phyloP scores from a whole-genome alignment of 352 stramenopile genomes.

The Pseudoperonospora humuli region DNA sequence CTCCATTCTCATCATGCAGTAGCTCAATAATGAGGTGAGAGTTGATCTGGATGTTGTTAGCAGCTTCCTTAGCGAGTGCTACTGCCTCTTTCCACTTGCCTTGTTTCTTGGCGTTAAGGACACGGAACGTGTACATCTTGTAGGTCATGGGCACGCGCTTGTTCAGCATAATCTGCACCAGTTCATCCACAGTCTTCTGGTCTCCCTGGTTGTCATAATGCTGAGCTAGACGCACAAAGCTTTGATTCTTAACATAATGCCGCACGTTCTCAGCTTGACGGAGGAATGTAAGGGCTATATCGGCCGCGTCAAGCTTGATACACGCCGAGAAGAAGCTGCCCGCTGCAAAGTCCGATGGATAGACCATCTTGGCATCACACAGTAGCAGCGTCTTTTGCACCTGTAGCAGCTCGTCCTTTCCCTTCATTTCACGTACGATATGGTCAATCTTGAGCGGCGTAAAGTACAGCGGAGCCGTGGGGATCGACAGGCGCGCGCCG shows the following conservation, averaged over 20 bases:
- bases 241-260: conserved; percentile 75
- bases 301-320: conserved; percentile 46
- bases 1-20: conserved; percentile 53
- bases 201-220: conserved; percentile 49
- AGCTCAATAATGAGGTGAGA: conserved; percentile 66
- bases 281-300: conserved; percentile 68
- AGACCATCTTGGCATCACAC: conserved; percentile 70
- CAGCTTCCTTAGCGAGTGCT: conserved; percentile 54
- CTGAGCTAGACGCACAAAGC: conserved; percentile 62
- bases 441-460: conserved; percentile 79
- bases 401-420: conserved; percentile 51
- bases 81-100: conserved; percentile 53
- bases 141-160: conserved; percentile 41
- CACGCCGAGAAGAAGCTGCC: conserved; percentile 62
- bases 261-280: conserved; percentile 57
- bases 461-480: conserved; percentile 71
- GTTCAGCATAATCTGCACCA: conserved; percentile 41
- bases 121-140: conserved; percentile 73
- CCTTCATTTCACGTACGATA: conserved; percentile 77
- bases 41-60: conserved; percentile 65
- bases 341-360: conserved; percentile 52
- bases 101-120: conserved; percentile 58
- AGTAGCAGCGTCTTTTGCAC: conserved; percentile 70
- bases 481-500: conserved; percentile 65
- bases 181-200: conserved; percentile 50